Base-by-base conservation (phyloP, 2,329 filamentous ascomycete species). In the Magnaporthiopsis rhizophila region DNA sequence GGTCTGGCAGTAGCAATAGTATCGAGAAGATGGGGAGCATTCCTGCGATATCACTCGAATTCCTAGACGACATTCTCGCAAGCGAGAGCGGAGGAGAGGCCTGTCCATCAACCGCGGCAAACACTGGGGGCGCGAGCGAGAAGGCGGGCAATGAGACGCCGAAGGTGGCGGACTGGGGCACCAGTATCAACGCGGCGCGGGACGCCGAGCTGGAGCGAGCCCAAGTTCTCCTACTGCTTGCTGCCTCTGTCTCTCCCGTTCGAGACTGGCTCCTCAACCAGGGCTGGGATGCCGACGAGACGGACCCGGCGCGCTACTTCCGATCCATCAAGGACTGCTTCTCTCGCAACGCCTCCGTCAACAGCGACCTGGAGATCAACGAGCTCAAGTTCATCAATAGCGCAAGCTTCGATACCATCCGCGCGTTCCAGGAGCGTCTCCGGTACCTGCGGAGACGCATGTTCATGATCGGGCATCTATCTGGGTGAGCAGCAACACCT, bases 211-310 rank as follows among this genome's bases (percentile, higher is more conserved):
- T 28, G n/a, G 36, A 59, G 28, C 62, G 62, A 18, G 58, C 8
- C 32, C 56, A 45, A 26, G 62, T 32, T 34, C 57, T 63, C 32
- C 15, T 59, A 12, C 62, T 63, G 8, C 38, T 63, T 32, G 58
- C 57, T n/a, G 34, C 34, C 24, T 59, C 62, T 3, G 34, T 63
- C 32, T 59, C 34, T 24, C 34, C 56, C 15, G 18, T 63, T 12
- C 57, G 36, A 34, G 36, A 59, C 32, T 63, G 56, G 56, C 58
- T 63, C 1, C 32, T 63, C 34, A 57, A 59, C 57, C 62, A 56
- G 34, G 62, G 62, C n/a, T 63, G 58, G 34, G 62, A 63, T 57
- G 15, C 53, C 13, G 18, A 21, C 26, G 62, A 63, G 57, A 34
- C 26, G 3, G 57, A 63, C 36, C 62, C 62, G 36, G 56, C 32